Base-by-base conservation (phyloP, 352 stramenopile genomes). In the Elongisporangium anandrum region DNA sequence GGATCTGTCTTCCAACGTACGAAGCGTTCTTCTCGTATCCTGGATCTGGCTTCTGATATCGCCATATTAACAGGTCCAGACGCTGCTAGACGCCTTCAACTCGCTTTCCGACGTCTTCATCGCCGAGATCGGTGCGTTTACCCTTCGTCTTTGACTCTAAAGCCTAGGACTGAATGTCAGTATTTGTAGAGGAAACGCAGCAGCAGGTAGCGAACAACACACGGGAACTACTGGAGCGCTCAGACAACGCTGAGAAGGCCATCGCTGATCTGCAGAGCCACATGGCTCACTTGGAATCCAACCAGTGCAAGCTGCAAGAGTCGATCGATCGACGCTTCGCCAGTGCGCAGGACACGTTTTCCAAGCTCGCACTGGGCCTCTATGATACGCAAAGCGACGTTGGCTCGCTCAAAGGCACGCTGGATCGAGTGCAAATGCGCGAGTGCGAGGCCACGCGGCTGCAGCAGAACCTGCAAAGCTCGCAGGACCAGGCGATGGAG, bases 21-120 rank as follows among this genome's bases (percentile, higher is more conserved):
- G 34, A 16, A 17, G 10, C 2, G 34, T 45, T 1, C 34, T 23
- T n/a, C n/a, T n/a, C n/a, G n/a, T n/a, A n/a, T 34, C 5, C 22
- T 50, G 5, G 9, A 59, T 7, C 8, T 57, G 20, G 34, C 8
- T 39, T n/a, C n/a, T n/a, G n/a, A n/a, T n/a, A n/a, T n/a, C n/a
- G n/a, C n/a, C n/a, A n/a, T n/a, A n/a, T n/a, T n/a, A n/a, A n/a
- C 39, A 87, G 78, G 71, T 88, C 4, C 61, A 68, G 10, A 69
- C 70, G 38, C 59, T 87, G 2, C 68, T 85, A 22, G 63, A 85
- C 2, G 75, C 79, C 1, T 90, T 90, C 59, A 68, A 73, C 13
- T 85, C 76, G 19, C 56, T 87, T 5, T 87, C 75, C 2, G 78
- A 88, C 22, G 78, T 83, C 0, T 74, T 80, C 54, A 84, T 76